These are phyloP conservation scores for Termitomyces sp. DNA, from an alignment of 768 basidiomycete species.

Conservation along the genomic window DNA sequence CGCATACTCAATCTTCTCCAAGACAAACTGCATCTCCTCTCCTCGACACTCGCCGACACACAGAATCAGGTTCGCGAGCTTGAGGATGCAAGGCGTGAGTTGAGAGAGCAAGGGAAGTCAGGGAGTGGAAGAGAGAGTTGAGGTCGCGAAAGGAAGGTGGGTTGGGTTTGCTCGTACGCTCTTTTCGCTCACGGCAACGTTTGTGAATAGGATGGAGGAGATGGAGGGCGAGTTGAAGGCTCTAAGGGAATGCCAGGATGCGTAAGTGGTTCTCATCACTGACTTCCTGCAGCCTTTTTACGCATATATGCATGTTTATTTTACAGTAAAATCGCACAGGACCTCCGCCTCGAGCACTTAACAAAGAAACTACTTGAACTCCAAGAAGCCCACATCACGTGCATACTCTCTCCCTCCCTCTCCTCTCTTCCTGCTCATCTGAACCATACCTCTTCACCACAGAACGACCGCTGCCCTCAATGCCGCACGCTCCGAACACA, in stretches of 20 bases:
- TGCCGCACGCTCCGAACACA: background rate
- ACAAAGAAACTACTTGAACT: background rate
- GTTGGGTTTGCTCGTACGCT: background rate
- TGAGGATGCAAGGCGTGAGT: constrained; percentile 29
- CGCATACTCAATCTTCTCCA: constrained; percentile 39
- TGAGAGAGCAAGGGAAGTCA: constrained; percentile 15
- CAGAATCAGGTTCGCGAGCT: constrained; percentile 34
- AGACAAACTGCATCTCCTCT: constrained; percentile 35
- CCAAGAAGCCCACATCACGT: background rate
- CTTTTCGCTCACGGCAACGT: background rate
- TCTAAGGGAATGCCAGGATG: background rate
- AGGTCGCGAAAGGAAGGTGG: background rate
- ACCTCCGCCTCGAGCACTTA: constrained; percentile 3
- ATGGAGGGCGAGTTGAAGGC: background rate
- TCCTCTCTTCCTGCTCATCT: background rate
- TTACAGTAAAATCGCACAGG: background rate
- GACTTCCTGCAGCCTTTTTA: too few relatives aligned
- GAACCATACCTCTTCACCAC: too few relatives aligned
- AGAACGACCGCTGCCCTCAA: background rate
- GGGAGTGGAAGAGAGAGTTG: background rate
- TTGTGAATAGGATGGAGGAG: background rate
- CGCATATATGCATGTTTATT: background rate
- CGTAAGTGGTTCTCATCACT: background rate
- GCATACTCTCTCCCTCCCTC: background rate
- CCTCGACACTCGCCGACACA: constrained; percentile 32